Evolutionary conservation across 176 grass and related monocot genomes (phyloP).

Genomic region (Melocanna baccifera): DNA sequence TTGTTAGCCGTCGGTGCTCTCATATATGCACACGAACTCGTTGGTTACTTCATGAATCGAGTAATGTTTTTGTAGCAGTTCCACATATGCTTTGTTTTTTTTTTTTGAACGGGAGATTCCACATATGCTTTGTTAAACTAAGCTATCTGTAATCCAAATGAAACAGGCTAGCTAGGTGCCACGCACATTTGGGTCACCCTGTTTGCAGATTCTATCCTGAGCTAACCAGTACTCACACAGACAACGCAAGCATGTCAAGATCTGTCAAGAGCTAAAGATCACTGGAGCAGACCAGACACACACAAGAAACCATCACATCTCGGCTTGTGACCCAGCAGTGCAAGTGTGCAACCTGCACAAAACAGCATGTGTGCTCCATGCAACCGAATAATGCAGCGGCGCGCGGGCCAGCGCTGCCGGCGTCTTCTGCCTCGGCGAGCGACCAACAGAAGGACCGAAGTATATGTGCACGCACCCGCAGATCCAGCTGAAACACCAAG

Average conservation of each 20-base stretch:
- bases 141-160: not conserved
- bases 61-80: not conserved
- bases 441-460: not conserved
- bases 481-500: not conserved
- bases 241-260: too few relatives aligned
- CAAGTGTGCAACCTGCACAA: not conserved
- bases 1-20: constrained; percentile 2
- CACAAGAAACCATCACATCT: not conserved
- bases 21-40: too few relatives aligned
- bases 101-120: too few relatives aligned
- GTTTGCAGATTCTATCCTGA: constrained; percentile 1
- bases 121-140: not conserved
- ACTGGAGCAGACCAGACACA: constrained; percentile 2
- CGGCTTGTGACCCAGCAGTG: not conserved
- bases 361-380: not conserved
- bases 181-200: not conserved
- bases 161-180: not conserved
- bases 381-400: not conserved
- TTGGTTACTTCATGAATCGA: not conserved
- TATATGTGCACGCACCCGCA: not conserved
- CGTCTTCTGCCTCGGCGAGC: not conserved
- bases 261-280: not conserved
- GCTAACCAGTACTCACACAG: not conserved
- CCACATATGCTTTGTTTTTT: not conserved
- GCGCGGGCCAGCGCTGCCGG: constrained; percentile 15